Base-by-base conservation (phyloP, 495 filamentous ascomycete species). In the Lasiosphaeris hirsuta region DNA sequence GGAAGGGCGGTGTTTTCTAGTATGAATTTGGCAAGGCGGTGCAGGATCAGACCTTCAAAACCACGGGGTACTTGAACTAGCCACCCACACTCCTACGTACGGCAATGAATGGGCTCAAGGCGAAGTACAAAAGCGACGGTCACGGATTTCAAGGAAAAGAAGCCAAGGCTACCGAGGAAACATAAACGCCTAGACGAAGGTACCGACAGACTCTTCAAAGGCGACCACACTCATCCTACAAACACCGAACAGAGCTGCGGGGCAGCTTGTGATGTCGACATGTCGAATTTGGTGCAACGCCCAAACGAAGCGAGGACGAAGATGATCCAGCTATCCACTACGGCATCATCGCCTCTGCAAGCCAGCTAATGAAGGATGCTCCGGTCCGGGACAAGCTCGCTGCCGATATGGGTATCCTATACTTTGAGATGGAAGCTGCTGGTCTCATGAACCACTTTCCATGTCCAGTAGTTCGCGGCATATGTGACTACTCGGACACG, bases 401-500 rank as follows among this genome's bases (percentile, higher is more conserved):
- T 10, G 35, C 35, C 8, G 17, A 53, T 10, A 17, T 15, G 11
- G 23, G 23, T 13, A 14, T 64, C 53, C 57, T 62, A 6, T 62
- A 66, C 71, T 13, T 71, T 64, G 70, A 72, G 69, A 65, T 54
- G 11, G 56, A 60, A 19, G 60, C 56, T 19, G 63, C 63, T 7
- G 60, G 60, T 9, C 56, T 65, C 0, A 45, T 50, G 43, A 59
- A 63, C 10, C 37, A 51, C 37, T 56, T 67, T 18, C 64, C 63
- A 10, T 65, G 56, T 50, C 11, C 74, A 0, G 60, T 76, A 4
- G 68, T 75, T 56, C 73, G 73, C 50, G 66, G 66, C 7, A 68
- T 73, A n/a, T 70, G 64, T 42, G 70, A 76, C 47, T 76, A 76
- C 59, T 62, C 72, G 19, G 72, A 75, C 53, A 66, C 66, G 57